These are phyloP conservation scores for Nothophoma quercina DNA, from an alignment of 2,329 filamentous ascomycete genomes.

Conservation along the genomic window DNA sequence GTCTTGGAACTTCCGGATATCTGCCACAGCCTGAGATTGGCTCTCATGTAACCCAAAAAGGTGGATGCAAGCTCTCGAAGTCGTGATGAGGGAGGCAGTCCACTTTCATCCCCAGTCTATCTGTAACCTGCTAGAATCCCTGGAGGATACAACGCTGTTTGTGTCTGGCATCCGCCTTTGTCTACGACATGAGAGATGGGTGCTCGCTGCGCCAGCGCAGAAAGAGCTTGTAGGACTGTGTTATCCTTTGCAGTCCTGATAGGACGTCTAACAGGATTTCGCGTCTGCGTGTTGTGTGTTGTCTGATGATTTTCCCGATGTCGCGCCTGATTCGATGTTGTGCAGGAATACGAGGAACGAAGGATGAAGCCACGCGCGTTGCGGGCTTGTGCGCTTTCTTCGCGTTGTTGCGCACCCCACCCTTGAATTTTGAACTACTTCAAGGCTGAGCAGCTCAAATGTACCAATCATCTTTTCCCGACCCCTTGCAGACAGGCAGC, in stretches of 20 bases:
- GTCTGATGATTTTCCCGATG: constrained; percentile 13
- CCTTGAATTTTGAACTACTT: background rate
- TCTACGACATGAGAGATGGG: too few relatives aligned
- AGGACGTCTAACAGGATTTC: too few relatives aligned
- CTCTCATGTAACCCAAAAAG: too few relatives aligned
- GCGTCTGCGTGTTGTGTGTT: background rate
- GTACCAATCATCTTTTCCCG: constrained; percentile 3
- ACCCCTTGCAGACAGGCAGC: constrained; percentile 2
- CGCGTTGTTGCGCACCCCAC: constrained; percentile 5
- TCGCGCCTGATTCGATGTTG: constrained; percentile 7
- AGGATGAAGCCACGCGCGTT: constrained; percentile 9
- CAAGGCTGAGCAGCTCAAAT: background rate
- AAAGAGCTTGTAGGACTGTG: background rate
- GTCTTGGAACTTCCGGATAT: constrained; percentile 5
- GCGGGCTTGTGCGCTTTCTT: constrained; percentile 2
- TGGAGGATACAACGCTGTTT: too few relatives aligned
- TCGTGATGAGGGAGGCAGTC: too few relatives aligned
- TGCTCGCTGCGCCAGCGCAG: background rate
- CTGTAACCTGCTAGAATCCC: too few relatives aligned
- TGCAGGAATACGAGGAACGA: constrained; percentile 11
- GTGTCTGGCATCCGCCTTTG: too few relatives aligned
- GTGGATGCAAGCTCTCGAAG: too few relatives aligned
- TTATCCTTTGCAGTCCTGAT: too few relatives aligned
- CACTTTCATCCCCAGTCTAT: too few relatives aligned
- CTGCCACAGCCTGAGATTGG: background rate